These are phyloP conservation scores for Glaciozyma antarctica DNA, from an alignment of 768 basidiomycete species.

Conservation along the genomic window DNA sequence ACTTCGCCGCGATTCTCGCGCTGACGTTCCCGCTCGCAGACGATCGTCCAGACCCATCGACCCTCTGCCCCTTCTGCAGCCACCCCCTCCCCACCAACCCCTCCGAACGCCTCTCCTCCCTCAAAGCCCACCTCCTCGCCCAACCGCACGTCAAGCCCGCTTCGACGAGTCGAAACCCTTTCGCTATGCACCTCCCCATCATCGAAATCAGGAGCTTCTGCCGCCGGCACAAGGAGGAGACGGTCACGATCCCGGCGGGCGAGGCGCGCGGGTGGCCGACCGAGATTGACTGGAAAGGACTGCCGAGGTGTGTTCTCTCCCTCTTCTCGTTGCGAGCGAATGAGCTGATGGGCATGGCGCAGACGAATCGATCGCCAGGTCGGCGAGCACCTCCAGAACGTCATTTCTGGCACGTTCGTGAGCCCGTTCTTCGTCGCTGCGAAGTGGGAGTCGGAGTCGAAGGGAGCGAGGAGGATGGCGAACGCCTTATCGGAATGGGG, in stretches of 20 bases:
- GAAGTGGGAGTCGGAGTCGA: slow-evolving; percentile 42
- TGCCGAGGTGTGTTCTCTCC: slow-evolving; percentile 15
- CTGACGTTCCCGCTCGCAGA: not conserved
- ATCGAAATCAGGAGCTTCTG: slow-evolving; percentile 25
- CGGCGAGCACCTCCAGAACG: not conserved
- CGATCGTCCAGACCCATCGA: slow-evolving; percentile 4
- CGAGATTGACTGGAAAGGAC: slow-evolving; percentile 13
- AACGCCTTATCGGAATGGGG: slow-evolving; percentile 66
- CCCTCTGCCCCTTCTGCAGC: slow-evolving; percentile 35
- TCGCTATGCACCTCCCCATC: slow-evolving; percentile 18
- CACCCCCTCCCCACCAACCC: slow-evolving; percentile 13
- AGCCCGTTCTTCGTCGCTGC: slow-evolving; percentile 34
- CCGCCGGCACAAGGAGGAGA: slow-evolving; percentile 28
- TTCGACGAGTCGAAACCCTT: slow-evolving; percentile 9
- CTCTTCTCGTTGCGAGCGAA: not conserved
- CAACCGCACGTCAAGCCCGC: slow-evolving; percentile 5
- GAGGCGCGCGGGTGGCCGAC: slow-evolving; percentile 18
- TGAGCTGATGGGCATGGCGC: not conserved
- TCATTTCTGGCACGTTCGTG: not conserved
- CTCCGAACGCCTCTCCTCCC: slow-evolving; percentile 12
- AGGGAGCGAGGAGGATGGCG: slow-evolving; percentile 56
- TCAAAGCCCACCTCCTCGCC: slow-evolving; percentile 16
- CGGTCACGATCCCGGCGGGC: slow-evolving; percentile 22
- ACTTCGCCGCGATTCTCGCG: too few relatives aligned
- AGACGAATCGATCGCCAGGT: slow-evolving; percentile 15